phyloP scores from a whole-genome alignment of 768 basidiomycete genomes.

The Infundibulicybe gibba region DNA sequence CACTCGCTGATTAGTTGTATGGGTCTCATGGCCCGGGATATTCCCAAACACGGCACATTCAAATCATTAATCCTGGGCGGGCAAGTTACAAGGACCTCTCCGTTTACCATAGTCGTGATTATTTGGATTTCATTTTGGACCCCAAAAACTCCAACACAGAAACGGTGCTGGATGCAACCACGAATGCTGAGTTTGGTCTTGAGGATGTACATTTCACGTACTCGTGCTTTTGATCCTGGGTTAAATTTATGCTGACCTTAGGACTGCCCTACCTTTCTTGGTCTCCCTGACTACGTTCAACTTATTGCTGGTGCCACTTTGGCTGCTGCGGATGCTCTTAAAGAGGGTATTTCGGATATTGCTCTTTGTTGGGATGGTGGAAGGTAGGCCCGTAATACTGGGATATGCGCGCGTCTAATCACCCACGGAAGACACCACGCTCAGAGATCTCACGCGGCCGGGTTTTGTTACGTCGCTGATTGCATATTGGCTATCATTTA shows the following conservation, averaged over 20 bases:
- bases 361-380: conserved; percentile 94
- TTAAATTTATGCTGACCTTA: conserved; percentile 18
- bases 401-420: background rate
- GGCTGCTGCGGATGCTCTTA: conserved; percentile 64
- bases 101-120: conserved; percentile 69
- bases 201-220: conserved; percentile 45
- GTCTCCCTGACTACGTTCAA: conserved; percentile 64
- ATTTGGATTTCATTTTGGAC: conserved; percentile 56
- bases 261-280: conserved; percentile 82
- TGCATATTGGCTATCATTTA: conserved; percentile 77
- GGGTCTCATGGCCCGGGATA: conserved; percentile 38
- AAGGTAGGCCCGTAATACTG: conserved; percentile 37
- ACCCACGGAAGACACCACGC: conserved; percentile 68
- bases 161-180: background rate
- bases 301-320: conserved; percentile 76
- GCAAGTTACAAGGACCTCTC: conserved; percentile 58
- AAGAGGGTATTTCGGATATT: conserved; percentile 46
- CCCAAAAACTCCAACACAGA: conserved; percentile 19
- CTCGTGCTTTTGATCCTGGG: background rate
- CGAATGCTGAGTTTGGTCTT: conserved; percentile 47
- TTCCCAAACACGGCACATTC: conserved; percentile 24
- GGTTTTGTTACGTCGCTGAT: conserved; percentile 95
- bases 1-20: conserved; percentile 58
- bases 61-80: conserved; percentile 46
- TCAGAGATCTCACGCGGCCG: conserved; percentile 70